phyloP scores from a whole-genome alignment of 73 alveolate species.

The Symbiodinium natans region DNA sequence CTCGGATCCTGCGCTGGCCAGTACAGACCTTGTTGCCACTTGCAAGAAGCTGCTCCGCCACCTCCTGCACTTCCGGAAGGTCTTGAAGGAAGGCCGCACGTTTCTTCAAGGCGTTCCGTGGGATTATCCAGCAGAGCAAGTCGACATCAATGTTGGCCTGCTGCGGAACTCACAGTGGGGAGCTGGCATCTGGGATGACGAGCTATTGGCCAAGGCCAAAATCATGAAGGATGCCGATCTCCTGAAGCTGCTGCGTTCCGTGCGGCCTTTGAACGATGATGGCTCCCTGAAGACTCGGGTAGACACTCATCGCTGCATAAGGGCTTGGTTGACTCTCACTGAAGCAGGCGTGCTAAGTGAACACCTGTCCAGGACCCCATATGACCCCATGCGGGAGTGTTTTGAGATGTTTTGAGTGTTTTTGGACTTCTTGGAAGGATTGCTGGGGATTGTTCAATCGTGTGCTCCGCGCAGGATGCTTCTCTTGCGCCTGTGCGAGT shows the following conservation, averaged over 20 bases:
- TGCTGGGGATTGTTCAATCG: too few relatives aligned
- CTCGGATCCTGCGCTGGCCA: not conserved
- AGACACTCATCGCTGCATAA: slow-evolving; percentile 54
- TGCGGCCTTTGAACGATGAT: slow-evolving; percentile 58
- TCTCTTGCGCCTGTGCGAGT: slow-evolving; percentile 44
- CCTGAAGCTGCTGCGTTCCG: slow-evolving; percentile 63
- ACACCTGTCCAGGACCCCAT: slow-evolving; percentile 20
- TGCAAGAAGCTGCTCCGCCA: not conserved
- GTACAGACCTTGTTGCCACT: not conserved
- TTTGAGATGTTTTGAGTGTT: too few relatives aligned
- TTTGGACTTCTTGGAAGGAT: too few relatives aligned
- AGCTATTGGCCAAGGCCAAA: slow-evolving; percentile 59
- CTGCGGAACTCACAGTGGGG: slow-evolving; percentile 18
- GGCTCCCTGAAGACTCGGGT: slow-evolving; percentile 62
- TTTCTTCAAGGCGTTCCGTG: not conserved
- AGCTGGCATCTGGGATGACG: not conserved
- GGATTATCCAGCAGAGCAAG: slow-evolving; percentile 10
- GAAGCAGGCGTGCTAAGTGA: slow-evolving; percentile 45
- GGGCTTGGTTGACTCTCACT: slow-evolving; percentile 68
- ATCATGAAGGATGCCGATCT: slow-evolving; percentile 66
- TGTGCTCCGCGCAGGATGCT: not conserved
- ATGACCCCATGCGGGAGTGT: too few relatives aligned
- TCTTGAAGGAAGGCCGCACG: not conserved
- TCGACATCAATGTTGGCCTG: not conserved
- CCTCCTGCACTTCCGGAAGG: not conserved